Evolutionary conservation across 2,329 filamentous ascomycete species (phyloP).

Genomic region (Fusarium beomiforme): DNA sequence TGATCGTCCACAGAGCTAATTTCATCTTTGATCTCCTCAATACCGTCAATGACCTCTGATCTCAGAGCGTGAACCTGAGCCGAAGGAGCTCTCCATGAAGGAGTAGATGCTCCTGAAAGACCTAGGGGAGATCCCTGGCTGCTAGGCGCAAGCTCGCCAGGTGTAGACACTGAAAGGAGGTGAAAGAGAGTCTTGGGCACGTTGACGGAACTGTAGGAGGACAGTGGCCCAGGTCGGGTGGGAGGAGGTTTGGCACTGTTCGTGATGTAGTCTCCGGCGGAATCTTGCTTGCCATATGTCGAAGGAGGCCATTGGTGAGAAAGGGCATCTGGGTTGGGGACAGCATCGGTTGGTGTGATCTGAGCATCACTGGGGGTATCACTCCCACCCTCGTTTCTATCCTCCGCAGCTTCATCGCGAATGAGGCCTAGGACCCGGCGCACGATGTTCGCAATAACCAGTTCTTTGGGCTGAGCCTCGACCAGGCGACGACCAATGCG

Average conservation of each 20-base stretch:
- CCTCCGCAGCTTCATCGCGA: conserved; percentile 87
- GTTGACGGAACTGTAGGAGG: conserved; percentile 71
- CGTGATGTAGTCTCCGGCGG: conserved; percentile 44
- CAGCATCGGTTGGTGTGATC: conserved; percentile 53
- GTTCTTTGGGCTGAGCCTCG: conserved; percentile 86
- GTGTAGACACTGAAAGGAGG: conserved; percentile 78
- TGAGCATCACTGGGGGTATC: conserved; percentile 66
- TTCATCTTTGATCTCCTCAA: conserved; percentile 96
- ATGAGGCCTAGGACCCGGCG: conserved; percentile 90
- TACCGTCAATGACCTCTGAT: conserved; percentile 91
- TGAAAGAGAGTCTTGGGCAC: conserved; percentile 85
- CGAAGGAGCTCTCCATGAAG: conserved; percentile 52
- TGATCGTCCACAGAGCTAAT: conserved; percentile 92
- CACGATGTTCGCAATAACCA: conserved; percentile 94
- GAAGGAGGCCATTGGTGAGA: conserved; percentile 45
- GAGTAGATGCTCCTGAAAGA: conserved; percentile 61
- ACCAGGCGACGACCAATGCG: conserved; percentile 81
- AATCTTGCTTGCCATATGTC: conserved; percentile 49
- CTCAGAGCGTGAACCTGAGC: conserved; percentile 75
- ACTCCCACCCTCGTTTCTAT: conserved; percentile 71
- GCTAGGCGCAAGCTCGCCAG: conserved; percentile 52
- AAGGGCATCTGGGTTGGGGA: conserved; percentile 41
- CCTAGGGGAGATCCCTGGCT: conserved; percentile 58
- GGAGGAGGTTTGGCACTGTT: conserved; percentile 44
- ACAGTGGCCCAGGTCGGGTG: conserved; percentile 69